phyloP scores from a whole-genome alignment of 768 basidiomycete genomes.

The Pleurotus giganteus region DNA sequence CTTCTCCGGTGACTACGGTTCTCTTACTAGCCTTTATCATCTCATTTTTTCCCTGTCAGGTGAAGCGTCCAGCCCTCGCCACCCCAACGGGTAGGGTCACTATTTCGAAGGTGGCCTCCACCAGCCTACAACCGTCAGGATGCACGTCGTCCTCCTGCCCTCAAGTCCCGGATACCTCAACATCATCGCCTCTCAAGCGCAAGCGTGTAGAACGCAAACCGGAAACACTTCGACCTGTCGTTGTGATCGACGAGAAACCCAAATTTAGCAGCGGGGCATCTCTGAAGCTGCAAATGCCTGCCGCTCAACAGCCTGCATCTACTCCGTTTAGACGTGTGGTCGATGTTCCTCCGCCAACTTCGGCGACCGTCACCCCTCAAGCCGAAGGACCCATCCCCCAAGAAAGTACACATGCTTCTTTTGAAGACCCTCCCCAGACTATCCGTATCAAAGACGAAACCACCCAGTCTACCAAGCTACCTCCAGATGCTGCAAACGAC shows the following conservation, averaged over 20 bases:
- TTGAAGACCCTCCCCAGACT: too few species aligned
- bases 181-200: slow-evolving; percentile 4
- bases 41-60: not conserved
- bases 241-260: not conserved
- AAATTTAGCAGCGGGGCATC: too few species aligned
- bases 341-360: not conserved
- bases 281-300: not conserved
- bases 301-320: not conserved
- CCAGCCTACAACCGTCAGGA: not conserved
- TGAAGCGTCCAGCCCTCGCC: not conserved
- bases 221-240: not conserved
- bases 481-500: too few species aligned
- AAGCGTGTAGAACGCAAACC: not conserved
- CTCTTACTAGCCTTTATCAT: not conserved
- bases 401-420: too few species aligned
- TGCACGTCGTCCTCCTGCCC: not conserved
- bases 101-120: not conserved
- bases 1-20: not conserved
- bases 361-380: not conserved
- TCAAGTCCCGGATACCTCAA: not conserved
- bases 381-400: not conserved
- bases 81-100: too few species aligned
- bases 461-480: too few species aligned
- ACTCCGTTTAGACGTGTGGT: not conserved
- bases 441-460: too few species aligned